Conservation (phyloP, 2,329 filamentous ascomycete species). For the Aspergillus phoenicis region DNA sequence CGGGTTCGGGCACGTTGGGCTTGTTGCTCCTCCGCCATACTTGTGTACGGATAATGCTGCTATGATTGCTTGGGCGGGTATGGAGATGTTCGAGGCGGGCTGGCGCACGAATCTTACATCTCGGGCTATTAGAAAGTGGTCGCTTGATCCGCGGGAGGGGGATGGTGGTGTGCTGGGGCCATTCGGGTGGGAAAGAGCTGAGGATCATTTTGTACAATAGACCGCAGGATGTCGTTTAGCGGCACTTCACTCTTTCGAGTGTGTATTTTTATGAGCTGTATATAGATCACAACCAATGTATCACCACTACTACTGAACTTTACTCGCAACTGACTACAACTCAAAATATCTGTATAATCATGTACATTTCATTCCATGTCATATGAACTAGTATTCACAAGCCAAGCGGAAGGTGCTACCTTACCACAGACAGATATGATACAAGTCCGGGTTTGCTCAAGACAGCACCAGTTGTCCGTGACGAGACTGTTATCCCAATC, state of each 20-base stretch:
- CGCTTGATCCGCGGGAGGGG: slow-evolving; percentile 63
- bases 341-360: neutral
- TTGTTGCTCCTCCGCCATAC: slow-evolving; percentile 73
- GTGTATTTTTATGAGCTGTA: neutral
- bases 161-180: slow-evolving; percentile 70
- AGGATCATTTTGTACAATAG: neutral
- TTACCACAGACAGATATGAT: neutral
- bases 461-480: neutral
- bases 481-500: neutral
- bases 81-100: slow-evolving; percentile 87
- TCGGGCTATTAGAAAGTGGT: slow-evolving; percentile 69
- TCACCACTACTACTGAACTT: neutral
- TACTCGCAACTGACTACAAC: neutral
- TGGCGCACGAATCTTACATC: slow-evolving; percentile 66
- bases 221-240: neutral
- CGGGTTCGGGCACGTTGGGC: slow-evolving; percentile 61
- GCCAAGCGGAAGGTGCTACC: neutral
- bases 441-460: neutral
- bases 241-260: neutral
- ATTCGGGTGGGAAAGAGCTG: slow-evolving; percentile 50
- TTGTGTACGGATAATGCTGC: slow-evolving; percentile 95
- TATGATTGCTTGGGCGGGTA: slow-evolving; percentile 93
- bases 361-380: slow-evolving; percentile 4
- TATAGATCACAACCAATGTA: neutral
- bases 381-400: neutral